Conservation (phyloP, 1,284 basidiomycete genomes). For the Trichosporon sp. region DNA sequence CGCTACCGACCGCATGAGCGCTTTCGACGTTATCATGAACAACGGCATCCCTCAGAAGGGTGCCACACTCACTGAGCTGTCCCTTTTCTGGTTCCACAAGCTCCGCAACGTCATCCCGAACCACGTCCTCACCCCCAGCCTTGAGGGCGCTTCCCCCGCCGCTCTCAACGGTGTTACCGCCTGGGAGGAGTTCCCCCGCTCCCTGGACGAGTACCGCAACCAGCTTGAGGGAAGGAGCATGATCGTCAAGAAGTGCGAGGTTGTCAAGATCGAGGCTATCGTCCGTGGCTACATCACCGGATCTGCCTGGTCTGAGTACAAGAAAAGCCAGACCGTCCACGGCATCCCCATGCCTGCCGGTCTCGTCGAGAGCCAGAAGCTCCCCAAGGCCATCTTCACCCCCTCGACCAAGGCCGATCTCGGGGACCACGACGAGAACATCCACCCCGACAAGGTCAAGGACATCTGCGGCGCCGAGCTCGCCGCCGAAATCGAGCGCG, state of each 20-base stretch:
- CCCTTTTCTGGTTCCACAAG: constrained; percentile 92
- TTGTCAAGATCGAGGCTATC: constrained; percentile 95
- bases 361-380: constrained; percentile 80
- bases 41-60: constrained; percentile 95
- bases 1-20: constrained; percentile 93
- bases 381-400: constrained; percentile 86
- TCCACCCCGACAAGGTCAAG: constrained; percentile 76
- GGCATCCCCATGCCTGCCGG: constrained; percentile 75
- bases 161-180: constrained; percentile 56
- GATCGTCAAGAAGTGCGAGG: constrained; percentile 86
- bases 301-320: constrained; percentile 94
- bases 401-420: constrained; percentile 97
- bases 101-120: constrained; percentile 77
- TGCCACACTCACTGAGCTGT: constrained; percentile 83
- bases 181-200: constrained; percentile 71
- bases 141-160: constrained; percentile 31
- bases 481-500: constrained; percentile 54
- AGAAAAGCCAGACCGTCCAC: constrained; percentile 83
- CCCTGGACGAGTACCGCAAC: constrained; percentile 63
- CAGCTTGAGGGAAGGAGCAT: constrained; percentile 83
- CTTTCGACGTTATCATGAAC: constrained; percentile 91
- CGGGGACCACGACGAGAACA: constrained; percentile 96
- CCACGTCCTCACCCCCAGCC: constrained; percentile 73
- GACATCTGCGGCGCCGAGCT: constrained; percentile 57
- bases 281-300: constrained; percentile 95